Evolutionary conservation across 2,329 filamentous ascomycete species (phyloP).

Genomic region (Phyllosticta citrichinensis): DNA sequence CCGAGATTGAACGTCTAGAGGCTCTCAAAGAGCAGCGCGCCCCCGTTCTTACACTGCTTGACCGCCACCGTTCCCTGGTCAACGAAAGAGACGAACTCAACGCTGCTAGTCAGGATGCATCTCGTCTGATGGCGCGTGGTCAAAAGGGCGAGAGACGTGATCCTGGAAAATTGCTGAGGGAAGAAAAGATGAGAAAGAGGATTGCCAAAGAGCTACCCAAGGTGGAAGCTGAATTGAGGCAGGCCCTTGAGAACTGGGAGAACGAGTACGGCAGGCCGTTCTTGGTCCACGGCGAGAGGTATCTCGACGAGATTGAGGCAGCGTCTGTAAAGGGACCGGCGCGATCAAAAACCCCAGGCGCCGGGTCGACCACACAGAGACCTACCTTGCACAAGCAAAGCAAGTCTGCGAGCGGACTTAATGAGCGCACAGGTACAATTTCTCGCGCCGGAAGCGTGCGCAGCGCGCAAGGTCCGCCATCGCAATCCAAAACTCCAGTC

Average conservation of each 20-base stretch:
- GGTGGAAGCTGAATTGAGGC: conserved; percentile 72
- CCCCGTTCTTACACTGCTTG: conserved; percentile 71
- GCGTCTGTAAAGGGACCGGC: conserved; percentile 51
- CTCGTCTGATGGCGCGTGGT: conserved; percentile 80
- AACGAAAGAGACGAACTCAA: conserved; percentile 78
- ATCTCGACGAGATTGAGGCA: conserved; percentile 72
- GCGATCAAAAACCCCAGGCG: conserved; percentile 66
- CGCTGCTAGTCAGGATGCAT: conserved; percentile 90
- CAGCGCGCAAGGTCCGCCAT: conserved; percentile 28
- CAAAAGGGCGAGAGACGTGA: conserved; percentile 91
- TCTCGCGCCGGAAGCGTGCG: conserved; percentile 31
- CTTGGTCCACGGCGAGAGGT: conserved; percentile 82
- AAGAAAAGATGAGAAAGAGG: conserved; percentile 97
- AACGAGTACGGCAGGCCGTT: conserved; percentile 91
- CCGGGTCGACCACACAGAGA: conserved; percentile 10
- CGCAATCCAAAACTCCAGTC: conserved; percentile 35
- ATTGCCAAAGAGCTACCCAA: conserved; percentile 95
- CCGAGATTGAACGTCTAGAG: conserved; percentile 75
- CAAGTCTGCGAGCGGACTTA: conserved; percentile 20
- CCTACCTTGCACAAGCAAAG: conserved; percentile 21
- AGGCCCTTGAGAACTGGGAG: conserved; percentile 77
- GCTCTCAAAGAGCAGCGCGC: conserved; percentile 76
- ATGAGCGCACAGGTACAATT: background rate
- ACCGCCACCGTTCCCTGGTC: conserved; percentile 72
- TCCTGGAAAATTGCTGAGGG: conserved; percentile 81